These are phyloP conservation scores for Carpinus viminea DNA, from an alignment of 306 rosid species.

Conservation along the genomic window DNA sequence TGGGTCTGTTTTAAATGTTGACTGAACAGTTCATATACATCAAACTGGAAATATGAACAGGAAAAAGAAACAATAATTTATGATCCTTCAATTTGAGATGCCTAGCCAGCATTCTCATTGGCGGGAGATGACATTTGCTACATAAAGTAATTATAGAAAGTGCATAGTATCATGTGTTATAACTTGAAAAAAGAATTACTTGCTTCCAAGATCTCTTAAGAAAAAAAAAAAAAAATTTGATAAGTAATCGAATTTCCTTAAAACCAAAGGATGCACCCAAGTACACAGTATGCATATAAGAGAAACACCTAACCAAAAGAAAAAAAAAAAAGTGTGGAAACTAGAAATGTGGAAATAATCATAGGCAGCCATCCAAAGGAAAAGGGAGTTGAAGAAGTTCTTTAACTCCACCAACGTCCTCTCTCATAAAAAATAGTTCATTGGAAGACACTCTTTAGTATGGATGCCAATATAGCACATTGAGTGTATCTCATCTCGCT, in stretches of 20 bases:
- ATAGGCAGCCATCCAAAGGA: too few species aligned
- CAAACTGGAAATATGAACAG: neutral
- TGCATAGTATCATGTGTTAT: neutral
- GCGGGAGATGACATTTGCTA: too few species aligned
- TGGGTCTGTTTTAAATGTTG: neutral
- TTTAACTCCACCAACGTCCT: too few species aligned
- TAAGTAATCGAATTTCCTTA: too few species aligned
- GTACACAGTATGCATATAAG: too few species aligned
- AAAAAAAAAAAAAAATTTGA: too few species aligned
- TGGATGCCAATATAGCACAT: neutral
- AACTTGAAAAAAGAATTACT: neutral
- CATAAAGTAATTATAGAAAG: too few species aligned
- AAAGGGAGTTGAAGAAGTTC: too few species aligned
- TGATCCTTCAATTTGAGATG: neutral
- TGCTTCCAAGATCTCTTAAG: neutral
- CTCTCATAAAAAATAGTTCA: neutral
- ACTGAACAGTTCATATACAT: neutral
- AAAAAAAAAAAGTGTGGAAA: too few species aligned
- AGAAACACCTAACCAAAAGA: too few species aligned
- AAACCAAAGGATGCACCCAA: too few species aligned
- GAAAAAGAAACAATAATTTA: neutral
- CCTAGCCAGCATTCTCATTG: neutral
- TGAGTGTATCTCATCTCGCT: neutral
- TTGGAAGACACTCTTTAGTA: neutral
- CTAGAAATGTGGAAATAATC: too few species aligned